These are phyloP conservation scores for Kuraishia piskuri DNA, from an alignment of 805 yeast genomes.

Conservation along the genomic window DNA sequence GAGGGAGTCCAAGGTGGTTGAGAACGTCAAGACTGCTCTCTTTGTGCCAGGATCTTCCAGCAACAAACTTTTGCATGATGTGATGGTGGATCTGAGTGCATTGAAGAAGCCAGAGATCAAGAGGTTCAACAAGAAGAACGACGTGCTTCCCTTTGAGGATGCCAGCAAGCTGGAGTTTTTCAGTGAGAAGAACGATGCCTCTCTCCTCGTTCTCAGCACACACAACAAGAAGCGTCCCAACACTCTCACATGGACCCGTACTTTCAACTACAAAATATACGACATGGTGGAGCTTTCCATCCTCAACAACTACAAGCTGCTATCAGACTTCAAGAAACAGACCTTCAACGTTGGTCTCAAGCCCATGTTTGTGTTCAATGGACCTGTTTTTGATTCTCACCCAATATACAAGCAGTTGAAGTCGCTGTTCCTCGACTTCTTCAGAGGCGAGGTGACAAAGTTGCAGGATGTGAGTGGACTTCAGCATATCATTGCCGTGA, in stretches of 20 bases:
- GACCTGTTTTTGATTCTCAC: slow-evolving; percentile 83
- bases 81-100: slow-evolving; percentile 81
- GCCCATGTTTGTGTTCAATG: slow-evolving; percentile 92
- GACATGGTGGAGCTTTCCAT: slow-evolving; percentile 90
- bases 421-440: slow-evolving; percentile 85
- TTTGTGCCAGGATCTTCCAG: slow-evolving; percentile 86
- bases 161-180: slow-evolving; percentile 78
- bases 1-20: slow-evolving; percentile 80
- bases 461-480: slow-evolving; percentile 91
- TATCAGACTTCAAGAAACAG: slow-evolving; percentile 69
- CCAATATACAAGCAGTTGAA: slow-evolving; percentile 81
- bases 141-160: slow-evolving; percentile 90
- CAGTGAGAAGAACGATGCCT: slow-evolving; percentile 88
- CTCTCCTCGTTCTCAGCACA: slow-evolving; percentile 71
- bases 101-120: slow-evolving; percentile 86
- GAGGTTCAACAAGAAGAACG: slow-evolving; percentile 83
- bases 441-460: slow-evolving; percentile 73
- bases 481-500: slow-evolving; percentile 80
- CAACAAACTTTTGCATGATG: slow-evolving; percentile 75
- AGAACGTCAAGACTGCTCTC: slow-evolving; percentile 82
- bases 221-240: slow-evolving; percentile 90
- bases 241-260: slow-evolving; percentile 78
- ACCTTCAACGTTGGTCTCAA: slow-evolving; percentile 86
- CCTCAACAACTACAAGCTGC: slow-evolving; percentile 57
- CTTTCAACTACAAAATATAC: slow-evolving; percentile 82